A percentile compares a stretch with the other conserved stretches of the same genome.
Evolutionary conservation across 768 basidiomycete species (phyloP).

Genomic region (Russula foetens): DNA sequence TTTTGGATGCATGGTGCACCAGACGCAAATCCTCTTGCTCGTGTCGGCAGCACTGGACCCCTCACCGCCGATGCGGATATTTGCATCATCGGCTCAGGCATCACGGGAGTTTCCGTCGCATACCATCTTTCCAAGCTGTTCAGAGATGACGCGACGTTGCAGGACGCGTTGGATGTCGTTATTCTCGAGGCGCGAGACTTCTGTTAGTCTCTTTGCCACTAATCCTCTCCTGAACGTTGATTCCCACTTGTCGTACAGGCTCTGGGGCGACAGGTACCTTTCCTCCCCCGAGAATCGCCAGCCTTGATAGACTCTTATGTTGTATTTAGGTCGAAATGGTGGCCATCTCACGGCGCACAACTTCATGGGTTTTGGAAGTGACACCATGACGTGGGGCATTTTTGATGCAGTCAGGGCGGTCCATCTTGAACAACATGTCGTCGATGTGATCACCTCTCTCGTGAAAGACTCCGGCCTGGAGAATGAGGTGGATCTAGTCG

Average conservation of each 20-base stretch:
- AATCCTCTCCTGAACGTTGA: not conserved
- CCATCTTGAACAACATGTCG: slow-evolving; percentile 51
- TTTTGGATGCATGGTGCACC: slow-evolving; percentile 59
- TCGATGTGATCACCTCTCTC: slow-evolving; percentile 39
- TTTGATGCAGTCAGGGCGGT: slow-evolving; percentile 49
- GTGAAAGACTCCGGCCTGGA: slow-evolving; percentile 37
- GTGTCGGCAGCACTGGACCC: slow-evolving; percentile 52
- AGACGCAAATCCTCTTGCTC: slow-evolving; percentile 57
- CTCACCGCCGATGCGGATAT: slow-evolving; percentile 59
- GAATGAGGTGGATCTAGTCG: slow-evolving; percentile 51
- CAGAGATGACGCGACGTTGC: not conserved
- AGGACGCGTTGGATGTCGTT: slow-evolving; percentile 38
- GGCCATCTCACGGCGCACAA: slow-evolving; percentile 57
- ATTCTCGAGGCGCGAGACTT: slow-evolving; percentile 83
- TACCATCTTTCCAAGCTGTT: slow-evolving; percentile 52
- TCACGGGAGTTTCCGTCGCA: slow-evolving; percentile 67
- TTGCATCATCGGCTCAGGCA: slow-evolving; percentile 73
- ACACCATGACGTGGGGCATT: slow-evolving; percentile 34
- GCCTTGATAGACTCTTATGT: not conserved
- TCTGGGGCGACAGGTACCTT: slow-evolving; percentile 65
- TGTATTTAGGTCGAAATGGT: slow-evolving; percentile 58
- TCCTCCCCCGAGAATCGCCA: not conserved
- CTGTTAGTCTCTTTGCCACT: slow-evolving; percentile 41
- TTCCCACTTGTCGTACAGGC: slow-evolving; percentile 32
- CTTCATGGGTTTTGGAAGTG: slow-evolving; percentile 39